Base-by-base conservation (phyloP, 805 yeast species). In the Candida pseudofarinosa region DNA sequence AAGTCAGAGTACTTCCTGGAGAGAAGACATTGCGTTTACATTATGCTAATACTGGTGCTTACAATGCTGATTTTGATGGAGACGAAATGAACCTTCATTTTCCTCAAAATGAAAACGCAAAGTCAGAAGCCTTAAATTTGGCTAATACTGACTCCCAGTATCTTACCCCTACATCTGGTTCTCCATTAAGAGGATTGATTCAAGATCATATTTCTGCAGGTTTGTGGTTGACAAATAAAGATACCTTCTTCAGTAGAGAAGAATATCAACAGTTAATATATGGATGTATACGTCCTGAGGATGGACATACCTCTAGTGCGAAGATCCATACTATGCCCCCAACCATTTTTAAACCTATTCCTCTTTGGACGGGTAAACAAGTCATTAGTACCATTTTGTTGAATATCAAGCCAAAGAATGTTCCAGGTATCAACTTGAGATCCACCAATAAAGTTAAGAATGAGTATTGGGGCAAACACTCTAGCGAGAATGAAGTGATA, bases 11-110 rank as follows among this genome's bases (percentile, higher is more conserved):
- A 26, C 74, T 93, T 54, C 99, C 98, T 3, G 96, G 96, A 46
- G 99, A 93, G 62, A 93, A 93, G 74, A 95, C 99, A 3, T 73
- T 93, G 56, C 81, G 99, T 60, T 73, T 93, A 65, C 99, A 93
- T 65, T 93, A 93, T 67, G 99, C 99, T 56, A 93, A 93, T 67
- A 93, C 99, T 36, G 97, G 97, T 69, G 97, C 99, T 35, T 93
- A 91, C 69, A 91, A 91, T 65, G 98, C 98, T 33, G 99, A 91
- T 78, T 91, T 93, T 58, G 99, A 91, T 69, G 99, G 99, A 75
- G 99, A 91, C 69, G 99, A 91, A 73, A 91, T 91, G 99, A 91
- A 91, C 65, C 85, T 91, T 97, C 99, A 91, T 71, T 91, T 91
- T 76, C 99, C 99, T 19, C 99, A 91, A 71, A 89, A 87, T 66